Evolutionary conservation across 2,329 filamentous ascomycete genomes (phyloP).

Genomic region (Penicillium sp.): DNA sequence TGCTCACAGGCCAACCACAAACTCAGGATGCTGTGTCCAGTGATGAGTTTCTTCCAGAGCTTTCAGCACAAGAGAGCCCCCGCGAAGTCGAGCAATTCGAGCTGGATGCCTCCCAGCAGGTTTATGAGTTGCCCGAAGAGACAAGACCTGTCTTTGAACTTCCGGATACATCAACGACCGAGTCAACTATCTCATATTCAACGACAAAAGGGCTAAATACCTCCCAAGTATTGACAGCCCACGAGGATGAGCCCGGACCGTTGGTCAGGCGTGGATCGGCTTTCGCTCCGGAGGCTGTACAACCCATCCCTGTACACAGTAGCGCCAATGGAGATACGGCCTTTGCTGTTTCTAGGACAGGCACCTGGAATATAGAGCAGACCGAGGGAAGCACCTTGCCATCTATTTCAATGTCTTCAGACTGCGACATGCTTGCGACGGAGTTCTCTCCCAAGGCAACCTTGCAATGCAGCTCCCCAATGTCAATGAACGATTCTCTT

Average conservation of each 20-base stretch:
- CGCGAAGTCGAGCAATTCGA: constrained; percentile 21
- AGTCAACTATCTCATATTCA: background rate
- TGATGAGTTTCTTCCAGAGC: constrained; percentile 31
- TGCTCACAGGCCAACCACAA: constrained; percentile 50
- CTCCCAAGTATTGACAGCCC: background rate
- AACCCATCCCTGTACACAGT: constrained; percentile 12
- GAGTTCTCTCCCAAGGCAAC: constrained; percentile 5
- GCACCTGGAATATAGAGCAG: background rate
- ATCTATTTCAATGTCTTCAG: constrained; percentile 7
- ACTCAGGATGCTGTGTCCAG: constrained; percentile 29
- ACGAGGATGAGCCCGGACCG: constrained; percentile 33
- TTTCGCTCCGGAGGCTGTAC: constrained; percentile 48
- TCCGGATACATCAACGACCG: constrained; percentile 31
- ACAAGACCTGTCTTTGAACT: constrained; percentile 39
- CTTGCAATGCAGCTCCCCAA: constrained; percentile 19
- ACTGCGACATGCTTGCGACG: background rate
- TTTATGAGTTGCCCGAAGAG: constrained; percentile 37
- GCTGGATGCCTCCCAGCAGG: constrained; percentile 28
- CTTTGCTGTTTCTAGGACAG: background rate
- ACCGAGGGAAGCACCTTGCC: background rate
- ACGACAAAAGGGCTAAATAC: background rate
- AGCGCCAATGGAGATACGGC: background rate
- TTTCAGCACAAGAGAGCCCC: constrained; percentile 29
- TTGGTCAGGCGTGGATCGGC: constrained; percentile 41
- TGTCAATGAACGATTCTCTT: constrained; percentile 25